Percentiles rank a stretch among this genome's conserved stretches.
Evolutionary conservation across 2,329 filamentous ascomycete species (phyloP).

Genomic region (Tothia fuscella): DNA sequence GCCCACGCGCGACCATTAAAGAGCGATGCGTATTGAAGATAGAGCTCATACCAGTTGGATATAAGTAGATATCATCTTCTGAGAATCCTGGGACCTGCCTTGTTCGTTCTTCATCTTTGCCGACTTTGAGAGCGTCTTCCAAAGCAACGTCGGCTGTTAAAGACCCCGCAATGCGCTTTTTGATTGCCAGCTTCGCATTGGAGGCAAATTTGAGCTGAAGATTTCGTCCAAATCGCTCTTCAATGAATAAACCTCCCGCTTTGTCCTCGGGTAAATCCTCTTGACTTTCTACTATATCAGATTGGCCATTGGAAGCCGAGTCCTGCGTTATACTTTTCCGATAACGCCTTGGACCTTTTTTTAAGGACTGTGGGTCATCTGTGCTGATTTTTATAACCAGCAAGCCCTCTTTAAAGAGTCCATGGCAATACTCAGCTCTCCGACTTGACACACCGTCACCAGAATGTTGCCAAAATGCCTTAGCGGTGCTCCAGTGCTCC

Average conservation of each 20-base stretch:
- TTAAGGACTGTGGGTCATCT: constrained; percentile 27
- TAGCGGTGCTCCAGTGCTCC: constrained; percentile 59
- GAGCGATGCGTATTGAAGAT: constrained; percentile 81
- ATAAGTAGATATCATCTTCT: constrained; percentile 81
- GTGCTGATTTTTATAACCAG: constrained; percentile 39
- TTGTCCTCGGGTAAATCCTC: constrained; percentile 30
- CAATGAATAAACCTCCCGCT: constrained; percentile 72
- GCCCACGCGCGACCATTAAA: constrained; percentile 52
- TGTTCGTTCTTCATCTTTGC: constrained; percentile 28
- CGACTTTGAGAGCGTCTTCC: constrained; percentile 42
- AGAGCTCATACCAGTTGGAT: constrained; percentile 84
- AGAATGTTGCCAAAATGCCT: constrained; percentile 96
- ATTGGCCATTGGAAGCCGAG: constrained; percentile 5
- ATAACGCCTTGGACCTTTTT: constrained; percentile 70
- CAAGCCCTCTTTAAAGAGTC: constrained; percentile 58
- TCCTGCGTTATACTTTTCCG: constrained; percentile 31
- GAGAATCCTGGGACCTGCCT: constrained; percentile 49
- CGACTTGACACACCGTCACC: constrained; percentile 88
- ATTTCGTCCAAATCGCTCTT: constrained; percentile 89
- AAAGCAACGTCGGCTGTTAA: constrained; percentile 62
- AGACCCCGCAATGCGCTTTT: constrained; percentile 77
- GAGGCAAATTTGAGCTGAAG: constrained; percentile 66
- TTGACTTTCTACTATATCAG: constrained; percentile 13
- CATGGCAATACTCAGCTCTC: constrained; percentile 77
- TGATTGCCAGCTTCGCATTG: constrained; percentile 75